phyloP scores from a whole-genome alignment of 2,329 filamentous ascomycete genomes.

The Sporothrix humicola region DNA sequence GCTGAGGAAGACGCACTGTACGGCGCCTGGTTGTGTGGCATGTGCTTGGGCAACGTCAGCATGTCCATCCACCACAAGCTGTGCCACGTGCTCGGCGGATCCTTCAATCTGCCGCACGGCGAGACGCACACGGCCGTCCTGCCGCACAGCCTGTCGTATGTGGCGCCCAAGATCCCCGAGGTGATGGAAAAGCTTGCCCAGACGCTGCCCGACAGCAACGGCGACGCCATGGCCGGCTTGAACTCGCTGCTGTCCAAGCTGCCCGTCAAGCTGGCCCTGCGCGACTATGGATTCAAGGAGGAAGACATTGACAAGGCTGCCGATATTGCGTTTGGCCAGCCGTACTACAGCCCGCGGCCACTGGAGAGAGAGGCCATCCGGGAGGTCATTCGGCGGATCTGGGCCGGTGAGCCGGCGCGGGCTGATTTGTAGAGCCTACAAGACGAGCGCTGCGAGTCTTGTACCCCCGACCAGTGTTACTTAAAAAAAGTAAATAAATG shows the following conservation, averaged over 20 bases:
- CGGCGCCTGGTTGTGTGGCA: slow-evolving; percentile 69
- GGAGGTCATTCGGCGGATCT: slow-evolving; percentile 62
- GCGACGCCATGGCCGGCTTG: slow-evolving; percentile 62
- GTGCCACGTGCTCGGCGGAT: slow-evolving; percentile 68
- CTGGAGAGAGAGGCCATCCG: slow-evolving; percentile 57
- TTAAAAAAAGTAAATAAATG: neutral
- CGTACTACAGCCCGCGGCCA: slow-evolving; percentile 63
- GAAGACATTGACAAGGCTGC: slow-evolving; percentile 62
- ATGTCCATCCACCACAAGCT: slow-evolving; percentile 73
- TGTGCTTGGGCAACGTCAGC: slow-evolving; percentile 62
- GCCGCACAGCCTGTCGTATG: slow-evolving; percentile 68
- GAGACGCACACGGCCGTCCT: slow-evolving; percentile 69
- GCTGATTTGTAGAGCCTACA: slow-evolving; percentile 52
- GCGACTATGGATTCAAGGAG: slow-evolving; percentile 62
- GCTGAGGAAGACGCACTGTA: slow-evolving; percentile 62
- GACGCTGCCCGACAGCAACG: slow-evolving; percentile 60
- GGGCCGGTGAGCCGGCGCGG: slow-evolving; percentile 58
- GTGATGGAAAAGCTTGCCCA: slow-evolving; percentile 59
- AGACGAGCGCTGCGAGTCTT: neutral
- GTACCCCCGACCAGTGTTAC: too few species aligned
- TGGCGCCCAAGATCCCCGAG: slow-evolving; percentile 51
- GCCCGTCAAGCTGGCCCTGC: slow-evolving; percentile 57
- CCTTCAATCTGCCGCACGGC: slow-evolving; percentile 67
- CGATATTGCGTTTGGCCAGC: slow-evolving; percentile 60
- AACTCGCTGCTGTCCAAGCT: slow-evolving; percentile 61